These are phyloP conservation scores for Dioszegia crocea DNA, from an alignment of 768 basidiomycete genomes.

Conservation along the genomic window DNA sequence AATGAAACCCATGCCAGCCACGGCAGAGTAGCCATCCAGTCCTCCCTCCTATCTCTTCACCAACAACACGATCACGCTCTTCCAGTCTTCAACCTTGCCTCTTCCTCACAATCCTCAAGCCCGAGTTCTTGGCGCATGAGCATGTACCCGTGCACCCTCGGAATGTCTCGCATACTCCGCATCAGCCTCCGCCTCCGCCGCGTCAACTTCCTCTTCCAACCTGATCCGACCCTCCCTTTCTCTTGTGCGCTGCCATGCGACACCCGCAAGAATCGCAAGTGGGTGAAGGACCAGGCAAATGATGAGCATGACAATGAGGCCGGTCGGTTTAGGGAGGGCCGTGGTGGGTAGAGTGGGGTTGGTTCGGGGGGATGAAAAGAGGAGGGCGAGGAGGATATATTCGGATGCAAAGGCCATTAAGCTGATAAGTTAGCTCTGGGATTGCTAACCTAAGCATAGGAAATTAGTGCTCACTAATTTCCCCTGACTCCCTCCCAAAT, in stretches of 20 bases:
- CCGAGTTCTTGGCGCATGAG: neutral
- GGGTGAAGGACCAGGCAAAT: conserved; percentile 50
- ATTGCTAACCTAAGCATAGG: neutral
- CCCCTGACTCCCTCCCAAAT: conserved; percentile 39
- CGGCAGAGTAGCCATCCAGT: too few relatives aligned
- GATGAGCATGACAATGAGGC: conserved; percentile 49
- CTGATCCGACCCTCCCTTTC: conserved; percentile 49
- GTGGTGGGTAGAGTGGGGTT: conserved; percentile 42
- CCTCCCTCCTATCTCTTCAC: too few relatives aligned
- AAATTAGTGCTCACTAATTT: conserved; percentile 51
- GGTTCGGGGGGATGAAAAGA: conserved; percentile 43
- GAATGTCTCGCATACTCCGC: conserved; percentile 5
- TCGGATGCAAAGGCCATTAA: conserved; percentile 24
- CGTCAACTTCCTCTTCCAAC: conserved; percentile 49
- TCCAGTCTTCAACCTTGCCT: too few relatives aligned
- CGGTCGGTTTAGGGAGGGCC: conserved; percentile 46
- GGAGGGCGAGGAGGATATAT: conserved; percentile 43
- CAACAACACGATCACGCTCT: too few relatives aligned
- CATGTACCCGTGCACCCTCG: neutral
- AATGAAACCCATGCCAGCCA: too few relatives aligned
- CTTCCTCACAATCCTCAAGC: too few relatives aligned
- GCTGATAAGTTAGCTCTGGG: conserved; percentile 3
- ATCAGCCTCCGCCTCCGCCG: conserved; percentile 31
- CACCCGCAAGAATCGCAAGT: conserved; percentile 46
- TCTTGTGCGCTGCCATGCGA: conserved; percentile 46